Base-by-base conservation (phyloP, 139 green algal genomes). In the Klebsormidium nitens region DNA sequence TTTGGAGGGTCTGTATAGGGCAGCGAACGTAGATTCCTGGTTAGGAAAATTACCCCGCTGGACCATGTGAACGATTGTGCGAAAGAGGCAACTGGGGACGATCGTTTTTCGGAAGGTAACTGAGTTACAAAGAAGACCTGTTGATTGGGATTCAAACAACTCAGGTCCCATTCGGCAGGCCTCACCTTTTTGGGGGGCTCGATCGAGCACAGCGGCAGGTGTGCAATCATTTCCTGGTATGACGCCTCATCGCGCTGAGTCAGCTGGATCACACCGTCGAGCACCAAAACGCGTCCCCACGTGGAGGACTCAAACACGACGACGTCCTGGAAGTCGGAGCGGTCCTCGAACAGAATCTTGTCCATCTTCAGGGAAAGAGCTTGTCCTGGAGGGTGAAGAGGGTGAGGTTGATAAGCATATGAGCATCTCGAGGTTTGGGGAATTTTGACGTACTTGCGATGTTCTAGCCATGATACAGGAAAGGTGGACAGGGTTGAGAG, bases 141-240 rank as follows among this genome's bases (percentile, higher is more conserved):
- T n/a, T n/a, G n/a, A n/a, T n/a, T n/a, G n/a, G n/a, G n/a, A n/a
- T n/a, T n/a, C n/a, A n/a, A n/a, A n/a, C n/a, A n/a, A n/a, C n/a
- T n/a, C n/a, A n/a, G n/a, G n/a, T n/a, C n/a, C n/a, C n/a, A n/a
- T n/a, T n/a, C n/a, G n/a, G n/a, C n/a, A n/a, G 3, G 5, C 28
- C 57, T 69, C 29, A 71, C 69, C 60, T 72, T 72, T 34, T 80
- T 80, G 50, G 72, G 66, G 49, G 91, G 81, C 64, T 85, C 68
- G 14, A 97, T 80, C 1, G 87, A 84, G 67, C 89, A 96, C 35
- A 97, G 65, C 1, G 95, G 89, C 35, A 99, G 69, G 78, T 99
- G 91, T 0, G 89, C 76, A 38, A 99, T 96, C 94, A 98, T 98
- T 81, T 99, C 95, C 81, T 96, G 90, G 81, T 99, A 99, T 2